phyloP scores from a whole-genome alignment of 257 asterid species.

The Capsicum baccatum region DNA sequence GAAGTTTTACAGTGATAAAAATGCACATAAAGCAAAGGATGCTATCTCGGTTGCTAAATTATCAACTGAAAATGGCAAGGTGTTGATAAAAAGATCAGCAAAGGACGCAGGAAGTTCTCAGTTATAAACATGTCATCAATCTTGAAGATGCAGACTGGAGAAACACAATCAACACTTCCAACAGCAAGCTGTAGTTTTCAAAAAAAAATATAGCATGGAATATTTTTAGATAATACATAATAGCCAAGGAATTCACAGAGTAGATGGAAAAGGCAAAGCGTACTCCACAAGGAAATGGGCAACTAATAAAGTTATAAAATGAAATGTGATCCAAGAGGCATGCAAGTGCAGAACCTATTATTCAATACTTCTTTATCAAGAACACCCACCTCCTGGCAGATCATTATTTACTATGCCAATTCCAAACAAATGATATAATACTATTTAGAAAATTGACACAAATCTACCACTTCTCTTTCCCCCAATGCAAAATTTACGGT shows the following conservation, averaged over 20 bases:
- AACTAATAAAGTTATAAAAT: neutral
- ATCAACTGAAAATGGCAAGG: neutral
- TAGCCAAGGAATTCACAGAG: neutral
- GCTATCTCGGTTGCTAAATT: neutral
- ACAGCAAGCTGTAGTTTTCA: neutral
- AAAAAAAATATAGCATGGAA: neutral
- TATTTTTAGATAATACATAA: neutral
- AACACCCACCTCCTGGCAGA: neutral
- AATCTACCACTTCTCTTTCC: neutral
- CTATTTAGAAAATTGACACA: neutral
- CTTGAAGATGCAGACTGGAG: neutral
- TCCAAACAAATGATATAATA: neutral
- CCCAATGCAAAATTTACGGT: neutral
- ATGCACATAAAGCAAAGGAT: conserved; percentile 5
- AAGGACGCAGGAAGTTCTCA: neutral
- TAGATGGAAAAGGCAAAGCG: neutral
- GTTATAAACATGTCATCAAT: neutral
- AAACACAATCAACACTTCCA: neutral
- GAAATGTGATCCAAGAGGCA: neutral
- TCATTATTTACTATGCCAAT: neutral
- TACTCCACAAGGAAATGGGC: neutral
- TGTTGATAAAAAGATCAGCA: neutral
- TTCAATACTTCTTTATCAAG: conserved; percentile 5
- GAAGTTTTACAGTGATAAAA: neutral
- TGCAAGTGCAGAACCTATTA: conserved; percentile 12